Percentiles rank a stretch among this genome's conserved stretches.
Evolutionary conservation across 345 rosid species (phyloP).

Genomic region (Viola odorata): DNA sequence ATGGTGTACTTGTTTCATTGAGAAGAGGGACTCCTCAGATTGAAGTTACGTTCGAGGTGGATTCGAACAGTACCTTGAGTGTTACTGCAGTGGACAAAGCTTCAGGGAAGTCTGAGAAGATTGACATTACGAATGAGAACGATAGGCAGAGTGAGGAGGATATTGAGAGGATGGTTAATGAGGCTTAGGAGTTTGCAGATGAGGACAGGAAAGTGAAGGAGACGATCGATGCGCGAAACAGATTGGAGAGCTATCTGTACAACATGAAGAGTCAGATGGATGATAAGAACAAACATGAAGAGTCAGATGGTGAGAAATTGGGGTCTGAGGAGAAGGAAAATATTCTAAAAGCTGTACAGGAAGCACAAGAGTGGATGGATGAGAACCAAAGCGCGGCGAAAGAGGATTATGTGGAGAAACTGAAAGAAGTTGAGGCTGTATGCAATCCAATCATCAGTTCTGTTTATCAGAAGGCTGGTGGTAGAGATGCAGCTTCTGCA

Average conservation of each 20-base stretch:
- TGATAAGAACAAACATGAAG: conserved; percentile 20
- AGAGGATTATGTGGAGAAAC: conserved; percentile 24
- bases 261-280: conserved; percentile 21
- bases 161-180: conserved; percentile 17
- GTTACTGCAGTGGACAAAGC: conserved; percentile 24
- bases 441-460: conserved; percentile 25
- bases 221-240: conserved; percentile 27
- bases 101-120: conserved; percentile 15
- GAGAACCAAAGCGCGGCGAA: conserved; percentile 27
- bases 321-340: conserved; percentile 24
- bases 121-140: conserved; percentile 22
- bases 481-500: background rate
- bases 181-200: conserved; percentile 24
- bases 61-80: conserved; percentile 19
- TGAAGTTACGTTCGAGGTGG: conserved; percentile 22
- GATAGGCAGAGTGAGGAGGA: conserved; percentile 22
- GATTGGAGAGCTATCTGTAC: conserved; percentile 23
- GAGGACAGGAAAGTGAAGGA: conserved; percentile 26
- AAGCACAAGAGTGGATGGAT: conserved; percentile 25
- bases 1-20: no score
- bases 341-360: conserved; percentile 14
- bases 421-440: conserved; percentile 31
- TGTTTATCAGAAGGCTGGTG: conserved; percentile 20
- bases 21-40: conserved; percentile 25
- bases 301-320: conserved; percentile 18